Conservation (phyloP, 257 asterid genomes). For the Capsicum chinense region DNA sequence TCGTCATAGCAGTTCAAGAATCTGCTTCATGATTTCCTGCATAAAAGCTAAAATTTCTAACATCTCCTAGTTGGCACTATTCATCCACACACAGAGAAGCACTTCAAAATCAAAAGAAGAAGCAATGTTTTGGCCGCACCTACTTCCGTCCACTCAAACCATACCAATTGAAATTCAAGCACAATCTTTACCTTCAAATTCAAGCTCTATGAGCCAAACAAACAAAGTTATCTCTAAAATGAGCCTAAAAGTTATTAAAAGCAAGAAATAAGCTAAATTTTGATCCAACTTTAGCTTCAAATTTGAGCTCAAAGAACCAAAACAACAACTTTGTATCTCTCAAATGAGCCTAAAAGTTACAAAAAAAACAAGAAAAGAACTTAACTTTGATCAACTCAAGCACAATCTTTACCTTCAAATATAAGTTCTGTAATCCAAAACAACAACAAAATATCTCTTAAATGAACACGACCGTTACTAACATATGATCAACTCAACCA, state of each 20-base stretch:
- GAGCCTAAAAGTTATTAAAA: neutral
- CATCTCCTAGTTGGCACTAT: neutral
- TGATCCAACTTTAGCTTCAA: neutral
- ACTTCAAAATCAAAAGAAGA: neutral
- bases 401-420: neutral
- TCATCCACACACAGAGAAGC: neutral
- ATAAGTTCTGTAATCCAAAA: neutral
- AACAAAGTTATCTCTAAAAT: neutral
- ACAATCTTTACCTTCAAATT: neutral
- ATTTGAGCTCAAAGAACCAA: neutral
- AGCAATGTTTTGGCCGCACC: neutral
- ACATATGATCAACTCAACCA: too few species aligned
- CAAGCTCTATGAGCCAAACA: neutral
- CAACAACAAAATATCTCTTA: neutral
- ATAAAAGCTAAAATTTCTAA: neutral
- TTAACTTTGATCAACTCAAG: neutral
- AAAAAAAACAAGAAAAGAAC: neutral
- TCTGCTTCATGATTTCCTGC: conserved; percentile 31
- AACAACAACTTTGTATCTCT: neutral
- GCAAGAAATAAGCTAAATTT: neutral
- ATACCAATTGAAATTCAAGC: neutral
- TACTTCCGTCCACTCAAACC: neutral
- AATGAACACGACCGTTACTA: too few species aligned
- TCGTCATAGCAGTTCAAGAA: conserved; percentile 22
- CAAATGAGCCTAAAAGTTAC: neutral